Evolutionary conservation across 805 yeast species (phyloP).

Genomic region (Pichia pseudocactophila): DNA sequence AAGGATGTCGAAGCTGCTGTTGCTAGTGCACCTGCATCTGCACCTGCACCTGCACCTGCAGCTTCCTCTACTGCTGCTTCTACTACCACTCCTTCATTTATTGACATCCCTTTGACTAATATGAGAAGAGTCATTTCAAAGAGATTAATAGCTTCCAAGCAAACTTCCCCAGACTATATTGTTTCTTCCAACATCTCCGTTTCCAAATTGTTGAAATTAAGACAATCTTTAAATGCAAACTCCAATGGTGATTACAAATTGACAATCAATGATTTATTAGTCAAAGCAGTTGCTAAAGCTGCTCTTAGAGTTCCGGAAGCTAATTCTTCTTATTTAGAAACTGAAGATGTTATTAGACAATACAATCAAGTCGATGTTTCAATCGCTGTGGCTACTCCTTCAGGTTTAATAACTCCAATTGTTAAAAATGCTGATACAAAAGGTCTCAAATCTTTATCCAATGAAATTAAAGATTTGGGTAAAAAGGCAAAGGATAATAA

Average conservation of each 20-base stretch:
- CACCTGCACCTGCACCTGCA: slow-evolving; percentile 35
- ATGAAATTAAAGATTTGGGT: slow-evolving; percentile 83
- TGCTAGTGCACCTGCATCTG: slow-evolving; percentile 30
- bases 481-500: slow-evolving; percentile 93
- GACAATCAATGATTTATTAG: slow-evolving; percentile 87
- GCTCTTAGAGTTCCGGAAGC: slow-evolving; percentile 85
- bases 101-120: slow-evolving; percentile 76
- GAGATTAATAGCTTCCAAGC: slow-evolving; percentile 81
- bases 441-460: slow-evolving; percentile 79
- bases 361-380: slow-evolving; percentile 90
- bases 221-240: slow-evolving; percentile 78
- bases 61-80: slow-evolving; percentile 38
- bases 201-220: slow-evolving; percentile 80
- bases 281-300: slow-evolving; percentile 92
- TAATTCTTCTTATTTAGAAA: slow-evolving; percentile 88
- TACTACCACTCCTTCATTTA: slow-evolving; percentile 51
- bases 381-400: slow-evolving; percentile 97
- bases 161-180: slow-evolving; percentile 83
- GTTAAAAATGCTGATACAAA: slow-evolving; percentile 79
- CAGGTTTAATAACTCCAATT: slow-evolving; percentile 95
- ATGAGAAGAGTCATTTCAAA: slow-evolving; percentile 93
- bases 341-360: slow-evolving; percentile 85
- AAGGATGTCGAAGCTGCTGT: slow-evolving; percentile 70
- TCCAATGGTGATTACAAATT: slow-evolving; percentile 83
- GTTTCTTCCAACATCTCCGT: slow-evolving; percentile 84